A percentile compares a stretch with the other conserved stretches of the same genome.
phyloP scores from a whole-genome alignment of 2,329 filamentous ascomycete genomes.

The Trichoderma semiorbis region DNA sequence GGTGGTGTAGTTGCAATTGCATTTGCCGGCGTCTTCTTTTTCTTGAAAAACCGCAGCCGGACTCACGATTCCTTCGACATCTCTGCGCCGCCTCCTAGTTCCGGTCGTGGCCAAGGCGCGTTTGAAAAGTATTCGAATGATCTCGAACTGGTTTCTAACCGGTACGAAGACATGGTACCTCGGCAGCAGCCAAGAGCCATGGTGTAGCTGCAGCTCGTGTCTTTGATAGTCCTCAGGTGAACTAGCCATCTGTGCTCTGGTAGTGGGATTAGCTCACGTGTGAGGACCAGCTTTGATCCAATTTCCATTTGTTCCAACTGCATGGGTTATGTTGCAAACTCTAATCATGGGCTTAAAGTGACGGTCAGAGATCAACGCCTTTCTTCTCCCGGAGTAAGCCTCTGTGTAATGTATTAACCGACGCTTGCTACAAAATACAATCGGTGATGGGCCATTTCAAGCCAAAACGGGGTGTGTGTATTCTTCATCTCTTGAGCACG shows the following conservation, averaged over 20 bases:
- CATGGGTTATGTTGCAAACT: background rate
- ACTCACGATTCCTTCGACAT: slow-evolving; percentile 40
- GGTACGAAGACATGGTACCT: slow-evolving; percentile 58
- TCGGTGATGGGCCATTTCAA: background rate
- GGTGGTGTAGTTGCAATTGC: slow-evolving; percentile 40
- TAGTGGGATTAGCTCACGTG: slow-evolving; percentile 14
- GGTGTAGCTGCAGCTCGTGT: slow-evolving; percentile 29
- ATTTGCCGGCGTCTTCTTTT: slow-evolving; percentile 38
- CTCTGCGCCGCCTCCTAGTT: slow-evolving; percentile 49
- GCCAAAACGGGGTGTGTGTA: background rate
- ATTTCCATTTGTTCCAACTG: slow-evolving; percentile 7
- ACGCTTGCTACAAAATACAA: background rate
- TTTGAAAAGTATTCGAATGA: slow-evolving; percentile 40
- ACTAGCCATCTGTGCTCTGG: slow-evolving; percentile 18
- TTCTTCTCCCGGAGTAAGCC: background rate
- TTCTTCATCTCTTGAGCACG: background rate
- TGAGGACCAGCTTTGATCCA: slow-evolving; percentile 2
- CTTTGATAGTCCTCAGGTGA: background rate
- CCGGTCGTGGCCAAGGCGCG: slow-evolving; percentile 30
- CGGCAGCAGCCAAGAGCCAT: slow-evolving; percentile 46
- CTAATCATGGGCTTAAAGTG: background rate
- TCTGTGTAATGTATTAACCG: background rate
- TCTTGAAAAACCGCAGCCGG: slow-evolving; percentile 32
- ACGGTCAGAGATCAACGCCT: background rate
- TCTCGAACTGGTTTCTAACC: slow-evolving; percentile 49